A percentile compares a stretch with the other conserved stretches of the same genome.
Conservation (phyloP, 805 yeast species). For the Ogataea corticis region DNA sequence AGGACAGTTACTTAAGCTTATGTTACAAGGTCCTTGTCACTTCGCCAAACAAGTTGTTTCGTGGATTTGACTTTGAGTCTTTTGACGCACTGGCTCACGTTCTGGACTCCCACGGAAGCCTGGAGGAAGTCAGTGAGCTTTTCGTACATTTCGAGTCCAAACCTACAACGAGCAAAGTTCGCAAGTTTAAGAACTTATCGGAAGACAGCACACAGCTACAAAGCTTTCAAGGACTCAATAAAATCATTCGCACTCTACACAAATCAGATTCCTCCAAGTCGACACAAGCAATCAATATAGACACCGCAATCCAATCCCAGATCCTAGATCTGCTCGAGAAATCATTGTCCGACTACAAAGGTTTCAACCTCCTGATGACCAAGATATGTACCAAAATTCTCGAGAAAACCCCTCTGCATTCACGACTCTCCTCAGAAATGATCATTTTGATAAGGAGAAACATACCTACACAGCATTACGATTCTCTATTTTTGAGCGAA, state of each 20-base stretch:
- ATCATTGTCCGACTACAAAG: neutral
- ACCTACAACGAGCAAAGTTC: constrained; percentile 4
- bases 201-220: neutral
- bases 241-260: neutral
- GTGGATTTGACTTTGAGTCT: constrained; percentile 14
- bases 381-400: constrained; percentile 8
- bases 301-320: neutral
- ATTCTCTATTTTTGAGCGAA: constrained; percentile 7
- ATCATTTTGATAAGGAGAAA: neutral
- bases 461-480: constrained; percentile 6
- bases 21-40: constrained; percentile 13
- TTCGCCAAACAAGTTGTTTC: constrained; percentile 11
- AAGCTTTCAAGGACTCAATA: neutral
- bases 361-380: constrained; percentile 3
- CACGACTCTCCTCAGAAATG: neutral
- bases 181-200: neutral
- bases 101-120: constrained; percentile 26
- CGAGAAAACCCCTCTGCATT: neutral
- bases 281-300: neutral
- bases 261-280: too few relatives aligned
- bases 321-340: neutral
- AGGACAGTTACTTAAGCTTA: constrained; percentile 17
- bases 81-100: constrained; percentile 16
- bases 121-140: constrained; percentile 18
- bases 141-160: constrained; percentile 15